A percentile compares a stretch with the other conserved stretches of the same genome.
Evolutionary conservation across 257 asterid genomes (phyloP).

Genomic region (Nicotiana knightiana): DNA sequence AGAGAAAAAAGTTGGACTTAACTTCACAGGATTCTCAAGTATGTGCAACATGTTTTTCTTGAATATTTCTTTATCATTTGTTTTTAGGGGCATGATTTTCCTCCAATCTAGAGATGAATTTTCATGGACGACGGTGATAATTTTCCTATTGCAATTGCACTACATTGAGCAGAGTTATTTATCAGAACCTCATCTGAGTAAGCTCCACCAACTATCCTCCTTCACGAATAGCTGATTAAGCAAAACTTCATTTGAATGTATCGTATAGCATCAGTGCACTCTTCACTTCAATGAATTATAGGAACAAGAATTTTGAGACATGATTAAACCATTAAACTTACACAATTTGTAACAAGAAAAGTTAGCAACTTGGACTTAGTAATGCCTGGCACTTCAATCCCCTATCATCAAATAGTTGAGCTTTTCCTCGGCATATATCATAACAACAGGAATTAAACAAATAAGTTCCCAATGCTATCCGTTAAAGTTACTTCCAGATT

Average conservation of each 20-base stretch:
- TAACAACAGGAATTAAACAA: neutral
- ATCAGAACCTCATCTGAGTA: neutral
- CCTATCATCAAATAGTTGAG: neutral
- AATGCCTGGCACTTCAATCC: neutral
- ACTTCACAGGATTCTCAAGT: too few relatives aligned
- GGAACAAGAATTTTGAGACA: neutral
- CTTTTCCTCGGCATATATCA: neutral
- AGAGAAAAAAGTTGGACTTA: too few relatives aligned
- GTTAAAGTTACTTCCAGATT: neutral
- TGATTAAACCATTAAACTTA: neutral
- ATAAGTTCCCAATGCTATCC: neutral
- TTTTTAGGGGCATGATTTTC: too few relatives aligned
- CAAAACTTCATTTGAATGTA: neutral
- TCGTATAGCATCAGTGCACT: neutral
- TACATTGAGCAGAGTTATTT: neutral
- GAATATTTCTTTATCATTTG: too few relatives aligned
- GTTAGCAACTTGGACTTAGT: neutral
- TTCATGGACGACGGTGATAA: neutral
- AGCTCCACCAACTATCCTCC: neutral
- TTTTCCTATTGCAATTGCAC: neutral
- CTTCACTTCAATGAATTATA: neutral
- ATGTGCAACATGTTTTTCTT: too few relatives aligned
- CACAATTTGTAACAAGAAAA: neutral
- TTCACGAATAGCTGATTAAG: neutral
- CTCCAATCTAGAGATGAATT: too few relatives aligned